Evolutionary conservation across 2,329 filamentous ascomycete genomes (phyloP), one percentile per base, ranked within the genome.

Genomic region (Xylaria hypoxylon): DNA sequence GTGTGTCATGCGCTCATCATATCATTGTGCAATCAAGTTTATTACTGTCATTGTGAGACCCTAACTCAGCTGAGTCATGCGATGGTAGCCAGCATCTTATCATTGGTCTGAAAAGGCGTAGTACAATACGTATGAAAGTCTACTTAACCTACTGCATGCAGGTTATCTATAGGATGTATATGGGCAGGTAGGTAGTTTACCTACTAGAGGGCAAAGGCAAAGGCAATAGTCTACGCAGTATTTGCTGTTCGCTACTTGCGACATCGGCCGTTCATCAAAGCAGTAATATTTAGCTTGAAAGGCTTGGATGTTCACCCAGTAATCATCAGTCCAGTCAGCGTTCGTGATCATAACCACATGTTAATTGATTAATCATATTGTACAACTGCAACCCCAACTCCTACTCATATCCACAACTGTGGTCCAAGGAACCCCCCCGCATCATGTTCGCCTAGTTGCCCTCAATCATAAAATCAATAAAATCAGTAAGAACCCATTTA

Each of bases 241-340:
- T 13, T 63, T 48, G 52, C 26, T 58, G 28, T 26, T 59, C 47
- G 57, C 57, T 59, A 22, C 50, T 68, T 59, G 66, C 66, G 62
- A 62, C 59, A 62, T 68, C 62, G 65, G 65, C 55, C 38, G 59
- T 15, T 40, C 56, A 52, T 40, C 13, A 59, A 59, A 33, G 22
- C 22, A 57, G 40, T 42, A 44, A 62, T 44, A 26, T 31, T 62
- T 22, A 42, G 58, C 51, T 28, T 50, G 42, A 35, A 42, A 11
- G 56, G 40, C 22, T 38, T 26, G 45, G n/a, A 47, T 55, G 38
- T 40, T 26, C 45, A 53, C 22, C 63, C 52, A 62, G 45, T 58
- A 65, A 58, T 58, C 53, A 38, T 19, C 26, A 33, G n/a, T 19
- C 64, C 53, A 66, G 64, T 63, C 59, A 66, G 59, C 64, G 51